Percentiles rank a stretch among this genome's conserved stretches.
These are phyloP conservation scores for Candida tunisiensis DNA, from an alignment of 1,139 yeast genomes.

Conservation along the genomic window DNA sequence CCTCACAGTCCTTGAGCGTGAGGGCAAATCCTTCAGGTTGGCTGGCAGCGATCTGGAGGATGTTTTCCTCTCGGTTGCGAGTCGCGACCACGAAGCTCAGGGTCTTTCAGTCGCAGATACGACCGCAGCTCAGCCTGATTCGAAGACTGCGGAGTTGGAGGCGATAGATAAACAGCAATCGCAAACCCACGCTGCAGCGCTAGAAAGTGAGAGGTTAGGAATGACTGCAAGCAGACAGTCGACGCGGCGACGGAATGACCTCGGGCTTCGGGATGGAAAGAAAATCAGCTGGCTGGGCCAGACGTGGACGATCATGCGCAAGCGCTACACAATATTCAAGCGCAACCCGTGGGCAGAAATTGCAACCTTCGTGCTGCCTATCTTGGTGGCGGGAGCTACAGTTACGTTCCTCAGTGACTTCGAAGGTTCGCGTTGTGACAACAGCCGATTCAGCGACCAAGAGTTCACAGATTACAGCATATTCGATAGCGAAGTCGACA, in stretches of 20 bases:
- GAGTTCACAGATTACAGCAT: conserved; percentile 5
- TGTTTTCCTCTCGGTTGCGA: conserved; percentile 18
- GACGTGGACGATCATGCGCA: conserved; percentile 14
- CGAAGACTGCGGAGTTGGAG: conserved; percentile 1
- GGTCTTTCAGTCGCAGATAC: conserved; percentile 1
- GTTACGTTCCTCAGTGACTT: conserved; percentile 11
- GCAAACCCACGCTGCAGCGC: background rate
- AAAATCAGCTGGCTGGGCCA: conserved; percentile 11
- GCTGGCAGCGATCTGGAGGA: conserved; percentile 20
- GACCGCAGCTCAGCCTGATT: conserved; percentile 1
- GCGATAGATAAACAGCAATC: background rate
- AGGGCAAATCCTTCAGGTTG: conserved; percentile 10
- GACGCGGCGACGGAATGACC: conserved; percentile 1
- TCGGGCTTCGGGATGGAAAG: conserved; percentile 2
- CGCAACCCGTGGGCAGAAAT: conserved; percentile 15
- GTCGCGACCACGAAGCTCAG: conserved; percentile 12
- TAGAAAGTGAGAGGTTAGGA: no score
- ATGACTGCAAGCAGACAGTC: background rate
- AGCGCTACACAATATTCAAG: conserved; percentile 14
- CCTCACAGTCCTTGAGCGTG: conserved; percentile 9
- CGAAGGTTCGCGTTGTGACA: conserved; percentile 9
- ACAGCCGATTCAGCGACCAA: conserved; percentile 6
- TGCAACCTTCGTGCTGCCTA: conserved; percentile 14
- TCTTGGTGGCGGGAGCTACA: conserved; percentile 16
- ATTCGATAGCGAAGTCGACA: conserved; percentile 2